Base-by-base conservation (phyloP, 2,329 filamentous ascomycete genomes). In the Fusarium pilosicola region DNA sequence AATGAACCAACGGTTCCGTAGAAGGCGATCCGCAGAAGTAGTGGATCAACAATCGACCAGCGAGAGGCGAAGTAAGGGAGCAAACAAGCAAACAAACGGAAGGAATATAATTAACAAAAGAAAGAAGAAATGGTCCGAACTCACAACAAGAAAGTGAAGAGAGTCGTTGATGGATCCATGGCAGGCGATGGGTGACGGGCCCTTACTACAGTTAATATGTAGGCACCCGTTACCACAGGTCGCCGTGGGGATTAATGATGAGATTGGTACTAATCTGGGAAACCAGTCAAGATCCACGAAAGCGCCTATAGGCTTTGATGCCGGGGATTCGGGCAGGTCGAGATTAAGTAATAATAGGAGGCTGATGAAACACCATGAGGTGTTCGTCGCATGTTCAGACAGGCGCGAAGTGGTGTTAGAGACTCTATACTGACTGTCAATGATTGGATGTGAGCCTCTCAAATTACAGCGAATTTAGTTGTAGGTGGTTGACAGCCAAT, bases 121-220 rank as follows among this genome's bases (percentile, higher is more conserved):
- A 68, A 74, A 62, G 70, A 71, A 74, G 59, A 66, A 71, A 75
- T 66, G 65, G 77, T 65, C 76, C 77, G 65, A 78, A 90, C 89
- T 89, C 85, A 92, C 90, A 92, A 82, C 83, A 90, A 86, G 80
- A 93, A 93, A 69, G 91, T 92, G 79, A 92, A 87, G 75, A 93
- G 88, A 67, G 91, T 91, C 28, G 90, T 92, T 46, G 86, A 86
- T 60, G 88, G 88, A 81, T 90, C 88, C 88, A 90, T 89, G 79
- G 52, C 55, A 71, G 72, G 66, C 60, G 60, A 61, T 48, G 51
- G 59, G 54, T 65, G 62, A 68, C 70, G 62, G 61, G 63, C 28
- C 48, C 36, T 71, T 56, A 39, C 64, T 67, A 48, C 51, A 70
- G 73, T 78, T 74, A 78, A 76, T 78, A 78, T 77, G 76, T 70